phyloP scores from a whole-genome alignment of 257 asterid species.

The Solanum dulcamara region DNA sequence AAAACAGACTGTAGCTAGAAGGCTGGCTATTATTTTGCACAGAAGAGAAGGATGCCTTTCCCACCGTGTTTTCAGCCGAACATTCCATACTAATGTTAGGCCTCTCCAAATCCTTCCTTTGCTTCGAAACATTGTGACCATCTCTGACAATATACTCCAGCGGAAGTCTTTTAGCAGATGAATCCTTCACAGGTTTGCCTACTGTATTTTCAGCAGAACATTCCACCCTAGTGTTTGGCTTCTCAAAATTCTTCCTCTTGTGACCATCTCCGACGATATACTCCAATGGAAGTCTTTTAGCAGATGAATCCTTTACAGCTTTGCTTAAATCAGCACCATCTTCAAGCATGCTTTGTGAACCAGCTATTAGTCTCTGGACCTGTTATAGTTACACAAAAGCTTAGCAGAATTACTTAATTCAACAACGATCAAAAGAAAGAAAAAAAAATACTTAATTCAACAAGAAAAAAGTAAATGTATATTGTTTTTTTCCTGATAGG shows the following conservation, averaged over 20 bases:
- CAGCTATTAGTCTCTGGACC: constrained; percentile 73
- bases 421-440: too few species aligned
- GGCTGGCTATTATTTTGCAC: constrained; percentile 26
- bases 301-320: constrained; percentile 23
- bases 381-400: constrained; percentile 7
- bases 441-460: background rate
- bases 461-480: background rate
- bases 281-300: constrained; percentile 34
- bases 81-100: constrained; percentile 34
- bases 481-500: background rate
- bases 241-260: constrained; percentile 15
- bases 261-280: constrained; percentile 19
- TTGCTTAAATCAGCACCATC: constrained; percentile 26
- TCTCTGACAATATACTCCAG: constrained; percentile 21
- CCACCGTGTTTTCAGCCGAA: constrained; percentile 51
- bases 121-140: constrained; percentile 21
- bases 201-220: constrained; percentile 50
- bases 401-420: background rate
- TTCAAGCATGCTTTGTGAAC: constrained; percentile 46
- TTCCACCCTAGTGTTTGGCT: constrained; percentile 37
- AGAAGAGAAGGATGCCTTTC: constrained; percentile 26
- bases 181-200: constrained; percentile 26
- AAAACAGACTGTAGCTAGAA: constrained; percentile 8
- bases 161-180: constrained; percentile 32
- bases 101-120: constrained; percentile 16